A percentile compares a stretch with the other conserved stretches of the same genome.
These are phyloP conservation scores for Saccharomycopsis olivae DNA, from an alignment of 805 yeast species.

Conservation along the genomic window DNA sequence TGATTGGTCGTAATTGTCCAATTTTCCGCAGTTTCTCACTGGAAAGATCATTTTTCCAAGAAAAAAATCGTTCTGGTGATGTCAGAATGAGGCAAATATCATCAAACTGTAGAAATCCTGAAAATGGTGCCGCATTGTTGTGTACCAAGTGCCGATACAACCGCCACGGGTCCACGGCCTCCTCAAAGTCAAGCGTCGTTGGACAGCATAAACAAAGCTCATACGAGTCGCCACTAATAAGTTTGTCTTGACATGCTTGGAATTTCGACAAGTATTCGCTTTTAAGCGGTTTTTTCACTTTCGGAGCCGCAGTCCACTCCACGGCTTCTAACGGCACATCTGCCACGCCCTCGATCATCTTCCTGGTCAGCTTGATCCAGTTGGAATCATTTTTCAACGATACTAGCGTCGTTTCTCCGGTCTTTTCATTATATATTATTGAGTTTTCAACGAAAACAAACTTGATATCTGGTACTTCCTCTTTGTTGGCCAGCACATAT, in stretches of 20 bases:
- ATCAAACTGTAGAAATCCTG: constrained; percentile 64
- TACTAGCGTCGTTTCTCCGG: too few species aligned
- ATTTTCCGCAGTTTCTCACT: neutral
- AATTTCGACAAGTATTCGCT: constrained; percentile 46
- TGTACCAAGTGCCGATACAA: constrained; percentile 61
- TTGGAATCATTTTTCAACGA: too few species aligned
- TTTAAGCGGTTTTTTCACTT: constrained; percentile 48
- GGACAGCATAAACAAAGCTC: constrained; percentile 85
- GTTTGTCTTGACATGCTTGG: constrained; percentile 46
- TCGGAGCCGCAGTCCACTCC: too few species aligned
- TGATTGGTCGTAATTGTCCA: constrained; percentile 87
- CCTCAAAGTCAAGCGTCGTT: constrained; percentile 47
- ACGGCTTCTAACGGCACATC: too few species aligned
- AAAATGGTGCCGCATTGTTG: constrained; percentile 87
- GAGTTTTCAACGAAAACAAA: constrained; percentile 60
- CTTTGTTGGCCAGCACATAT: constrained; percentile 19
- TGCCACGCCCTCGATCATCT: too few species aligned
- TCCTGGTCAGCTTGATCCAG: too few species aligned
- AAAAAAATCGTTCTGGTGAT: constrained; percentile 88
- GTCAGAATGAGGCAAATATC: constrained; percentile 62
- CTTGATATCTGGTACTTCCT: constrained; percentile 54
- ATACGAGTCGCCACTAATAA: constrained; percentile 46
- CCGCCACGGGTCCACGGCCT: constrained; percentile 53
- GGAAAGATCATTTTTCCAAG: constrained; percentile 44
- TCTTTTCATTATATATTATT: constrained; percentile 41